These are phyloP conservation scores for Cordyceps tenuipes DNA, from an alignment of 2,329 filamentous ascomycete species.

Conservation along the genomic window DNA sequence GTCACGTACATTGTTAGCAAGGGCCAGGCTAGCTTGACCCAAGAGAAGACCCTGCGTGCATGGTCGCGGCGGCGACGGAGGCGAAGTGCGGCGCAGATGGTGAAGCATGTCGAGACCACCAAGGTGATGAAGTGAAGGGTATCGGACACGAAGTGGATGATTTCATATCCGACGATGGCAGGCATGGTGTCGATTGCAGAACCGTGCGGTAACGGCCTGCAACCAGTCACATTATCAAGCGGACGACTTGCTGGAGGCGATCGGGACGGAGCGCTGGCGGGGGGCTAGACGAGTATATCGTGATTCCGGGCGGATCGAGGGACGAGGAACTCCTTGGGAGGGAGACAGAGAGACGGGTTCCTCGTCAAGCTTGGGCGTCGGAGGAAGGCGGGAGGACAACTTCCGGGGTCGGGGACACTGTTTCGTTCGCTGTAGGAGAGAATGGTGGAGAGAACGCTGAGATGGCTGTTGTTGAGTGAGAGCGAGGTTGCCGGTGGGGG, in stretches of 20 bases:
- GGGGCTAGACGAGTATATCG: not conserved
- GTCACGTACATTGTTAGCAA: slow-evolving; percentile 1
- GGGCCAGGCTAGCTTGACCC: slow-evolving; percentile 10
- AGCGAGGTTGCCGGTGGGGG: not conserved
- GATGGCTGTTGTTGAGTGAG: not conserved
- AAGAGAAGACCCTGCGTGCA: slow-evolving; percentile 10
- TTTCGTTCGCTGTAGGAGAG: too few relatives aligned
- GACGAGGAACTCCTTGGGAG: not conserved
- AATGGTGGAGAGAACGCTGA: not conserved
- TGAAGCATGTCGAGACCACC: slow-evolving; percentile 6
- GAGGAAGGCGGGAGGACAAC: too few relatives aligned
- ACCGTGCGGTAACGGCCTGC: slow-evolving; percentile 5
- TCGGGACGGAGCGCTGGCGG: not conserved
- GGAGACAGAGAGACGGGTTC: too few relatives aligned
- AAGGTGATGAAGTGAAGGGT: slow-evolving; percentile 3
- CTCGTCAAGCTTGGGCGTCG: too few relatives aligned
- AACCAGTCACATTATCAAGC: slow-evolving; percentile 5
- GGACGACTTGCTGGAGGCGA: not conserved
- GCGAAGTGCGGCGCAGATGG: slow-evolving; percentile 2
- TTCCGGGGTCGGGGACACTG: too few relatives aligned
- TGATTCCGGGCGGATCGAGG: not conserved
- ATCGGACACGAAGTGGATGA: slow-evolving; percentile 9
- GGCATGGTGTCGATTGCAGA: slow-evolving; percentile 8
- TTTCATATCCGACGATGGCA: slow-evolving; percentile 1
- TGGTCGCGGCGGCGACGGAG: slow-evolving; percentile 9